phyloP scores from a whole-genome alignment of 2,329 filamentous ascomycete species.

The Exophiala calicioides region DNA sequence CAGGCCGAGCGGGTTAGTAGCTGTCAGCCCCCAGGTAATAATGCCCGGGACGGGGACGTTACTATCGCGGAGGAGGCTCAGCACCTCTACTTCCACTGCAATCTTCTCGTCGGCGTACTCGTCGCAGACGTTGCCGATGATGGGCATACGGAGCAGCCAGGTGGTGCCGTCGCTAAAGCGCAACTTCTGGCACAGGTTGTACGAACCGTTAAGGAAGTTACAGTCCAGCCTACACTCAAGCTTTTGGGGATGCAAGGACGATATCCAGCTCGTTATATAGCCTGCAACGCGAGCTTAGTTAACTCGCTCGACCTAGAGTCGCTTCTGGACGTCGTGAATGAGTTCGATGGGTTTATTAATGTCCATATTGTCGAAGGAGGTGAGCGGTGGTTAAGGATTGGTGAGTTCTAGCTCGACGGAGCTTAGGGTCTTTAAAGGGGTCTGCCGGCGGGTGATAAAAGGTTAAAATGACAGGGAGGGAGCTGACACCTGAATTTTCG shows the following conservation, averaged over 20 bases:
- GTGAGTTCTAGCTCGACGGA: slow-evolving; percentile 4
- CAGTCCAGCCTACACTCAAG: slow-evolving; percentile 38
- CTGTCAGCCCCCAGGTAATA: slow-evolving; percentile 7
- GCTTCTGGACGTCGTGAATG: slow-evolving; percentile 11
- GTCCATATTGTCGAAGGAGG: slow-evolving; percentile 11
- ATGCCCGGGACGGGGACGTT: slow-evolving; percentile 6
- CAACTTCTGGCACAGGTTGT: slow-evolving; percentile 39
- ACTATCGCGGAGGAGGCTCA: slow-evolving; percentile 31
- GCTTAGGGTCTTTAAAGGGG: background rate
- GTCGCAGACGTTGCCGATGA: slow-evolving; percentile 34
- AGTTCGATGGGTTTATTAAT: slow-evolving; percentile 11
- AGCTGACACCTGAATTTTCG: background rate
- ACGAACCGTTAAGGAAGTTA: slow-evolving; percentile 37
- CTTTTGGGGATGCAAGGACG: slow-evolving; percentile 37
- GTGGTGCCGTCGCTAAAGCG: slow-evolving; percentile 34
- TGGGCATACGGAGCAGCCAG: slow-evolving; percentile 38
- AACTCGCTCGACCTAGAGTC: slow-evolving; percentile 8
- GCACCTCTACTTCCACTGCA: slow-evolving; percentile 35
- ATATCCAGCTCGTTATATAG: slow-evolving; percentile 34
- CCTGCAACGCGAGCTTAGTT: slow-evolving; percentile 11
- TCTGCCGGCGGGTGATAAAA: slow-evolving; percentile 3
- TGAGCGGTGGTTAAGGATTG: slow-evolving; percentile 6
- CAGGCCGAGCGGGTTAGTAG: slow-evolving; percentile 9
- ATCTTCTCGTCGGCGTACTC: slow-evolving; percentile 36
- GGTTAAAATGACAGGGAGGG: background rate